Evolutionary conservation across 1,139 yeast genomes (phyloP), one percentile per base, ranked within the genome.

Genomic region (Nakaseomyces glabratus): DNA sequence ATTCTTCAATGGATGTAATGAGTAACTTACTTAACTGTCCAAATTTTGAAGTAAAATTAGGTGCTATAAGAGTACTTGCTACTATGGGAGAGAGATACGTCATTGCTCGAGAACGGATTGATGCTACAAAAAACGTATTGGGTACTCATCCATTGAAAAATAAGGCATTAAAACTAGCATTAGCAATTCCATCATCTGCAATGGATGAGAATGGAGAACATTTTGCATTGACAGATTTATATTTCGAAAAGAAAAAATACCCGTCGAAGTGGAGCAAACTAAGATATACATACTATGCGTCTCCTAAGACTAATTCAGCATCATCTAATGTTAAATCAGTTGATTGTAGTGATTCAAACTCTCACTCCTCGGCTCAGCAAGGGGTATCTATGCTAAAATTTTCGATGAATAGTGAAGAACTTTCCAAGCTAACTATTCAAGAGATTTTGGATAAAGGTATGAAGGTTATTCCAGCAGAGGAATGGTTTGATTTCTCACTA

Each of bases 401-500:
- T 38, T 39, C 50, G 6, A 47, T 76, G 14, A 52, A 65, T 5
- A 71, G 68, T 30, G 79, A 74, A 10, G 62, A 66, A 10, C 64
- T 78, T 12, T 57, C 65, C 17, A 67, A 66, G 36, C 51, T 70
- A n/a, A 58, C 77, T 0, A 57, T 75, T 25, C 78, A 76, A 41
- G 82, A 80, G 47, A 68, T 84, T 10, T 73, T 69, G 45, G 80
- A 77, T 35, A 71, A 66, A 40, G 86, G 82, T 3, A 59, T 65
- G 42, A 68, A 66, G 13, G 61, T 61, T 2, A 58, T 85, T 12
- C 94, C 95, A 2, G 57, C 65, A 24, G 75, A 73, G 11, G 66
- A 63, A 34, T 77, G 85, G 78, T 68, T 69, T 41, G 75, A 73
- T 20, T 84, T 79, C 45, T 69, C 77, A 2, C 56, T 80, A 22